Conservation (phyloP, 176 grass and related monocot species). For the Cenchrus americanus region DNA sequence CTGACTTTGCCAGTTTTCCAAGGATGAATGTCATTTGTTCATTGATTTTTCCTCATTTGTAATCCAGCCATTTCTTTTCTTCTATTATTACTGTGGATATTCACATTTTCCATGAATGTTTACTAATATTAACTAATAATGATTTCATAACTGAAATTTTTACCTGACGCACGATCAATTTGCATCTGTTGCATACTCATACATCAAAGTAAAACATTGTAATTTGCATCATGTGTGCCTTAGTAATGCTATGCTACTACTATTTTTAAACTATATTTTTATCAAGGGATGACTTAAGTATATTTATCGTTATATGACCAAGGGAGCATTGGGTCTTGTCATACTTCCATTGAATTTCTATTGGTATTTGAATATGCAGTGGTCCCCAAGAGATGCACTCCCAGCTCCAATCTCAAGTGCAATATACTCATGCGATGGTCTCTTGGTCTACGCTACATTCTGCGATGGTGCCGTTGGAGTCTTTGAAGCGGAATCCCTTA, state of each 20-base stretch:
- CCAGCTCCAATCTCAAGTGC: conserved; percentile 91
- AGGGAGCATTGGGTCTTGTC: neutral
- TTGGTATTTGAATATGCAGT: conserved; percentile 54
- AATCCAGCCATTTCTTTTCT: neutral
- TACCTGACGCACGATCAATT: neutral
- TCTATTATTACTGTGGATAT: neutral
- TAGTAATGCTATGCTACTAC: neutral
- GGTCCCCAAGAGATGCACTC: conserved; percentile 80
- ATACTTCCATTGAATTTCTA: conserved; percentile 17
- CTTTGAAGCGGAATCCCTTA: conserved; percentile 85
- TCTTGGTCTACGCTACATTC: conserved; percentile 78
- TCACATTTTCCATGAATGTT: neutral
- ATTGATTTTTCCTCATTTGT: conserved; percentile 9
- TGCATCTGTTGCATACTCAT: neutral
- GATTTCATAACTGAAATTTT: neutral
- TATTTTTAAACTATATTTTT: neutral
- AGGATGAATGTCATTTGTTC: conserved; percentile 12
- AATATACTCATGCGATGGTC: conserved; percentile 95
- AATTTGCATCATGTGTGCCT: neutral
- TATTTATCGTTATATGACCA: neutral
- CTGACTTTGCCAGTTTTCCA: neutral
- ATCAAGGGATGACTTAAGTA: neutral
- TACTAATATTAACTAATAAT: neutral
- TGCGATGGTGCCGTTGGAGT: conserved; percentile 95
- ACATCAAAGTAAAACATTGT: neutral